Evolutionary conservation across 2,329 filamentous ascomycete genomes (phyloP).

Genomic region (Neofusicoccum cordaticola): DNA sequence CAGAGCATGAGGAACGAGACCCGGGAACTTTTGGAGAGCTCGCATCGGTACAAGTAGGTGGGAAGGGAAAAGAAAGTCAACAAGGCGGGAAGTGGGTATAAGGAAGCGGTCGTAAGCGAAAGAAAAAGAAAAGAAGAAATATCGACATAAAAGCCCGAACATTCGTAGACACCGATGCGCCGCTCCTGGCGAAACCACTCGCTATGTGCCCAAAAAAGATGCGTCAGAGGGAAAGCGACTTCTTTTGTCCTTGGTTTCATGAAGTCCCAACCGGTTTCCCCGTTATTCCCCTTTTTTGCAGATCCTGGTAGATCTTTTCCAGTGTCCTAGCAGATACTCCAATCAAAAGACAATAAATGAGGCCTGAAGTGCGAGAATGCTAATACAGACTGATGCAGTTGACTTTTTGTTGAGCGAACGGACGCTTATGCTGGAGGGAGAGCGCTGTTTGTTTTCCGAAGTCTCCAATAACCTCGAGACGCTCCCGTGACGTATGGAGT

Average conservation of each 20-base stretch:
- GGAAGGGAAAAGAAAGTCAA: neutral
- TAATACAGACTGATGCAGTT: neutral
- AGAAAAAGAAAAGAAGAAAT: neutral
- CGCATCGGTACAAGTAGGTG: neutral
- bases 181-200: neutral
- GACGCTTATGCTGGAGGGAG: neutral
- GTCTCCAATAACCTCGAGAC: neutral
- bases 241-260: neutral
- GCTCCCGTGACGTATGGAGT: neutral
- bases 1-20: neutral
- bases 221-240: neutral
- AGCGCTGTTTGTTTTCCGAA: neutral
- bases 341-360: neutral
- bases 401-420: constrained; percentile 1
- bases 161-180: neutral
- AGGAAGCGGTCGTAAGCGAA: neutral
- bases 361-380: neutral
- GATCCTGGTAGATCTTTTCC: neutral
- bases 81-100: neutral
- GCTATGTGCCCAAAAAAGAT: constrained; percentile 1
- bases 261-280: neutral
- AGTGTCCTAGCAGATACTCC: neutral
- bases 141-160: neutral
- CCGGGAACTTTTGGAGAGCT: neutral
- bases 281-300: neutral